Evolutionary conservation across 2,329 filamentous ascomycete genomes (phyloP).

Genomic region (Alternaria ethzedia): DNA sequence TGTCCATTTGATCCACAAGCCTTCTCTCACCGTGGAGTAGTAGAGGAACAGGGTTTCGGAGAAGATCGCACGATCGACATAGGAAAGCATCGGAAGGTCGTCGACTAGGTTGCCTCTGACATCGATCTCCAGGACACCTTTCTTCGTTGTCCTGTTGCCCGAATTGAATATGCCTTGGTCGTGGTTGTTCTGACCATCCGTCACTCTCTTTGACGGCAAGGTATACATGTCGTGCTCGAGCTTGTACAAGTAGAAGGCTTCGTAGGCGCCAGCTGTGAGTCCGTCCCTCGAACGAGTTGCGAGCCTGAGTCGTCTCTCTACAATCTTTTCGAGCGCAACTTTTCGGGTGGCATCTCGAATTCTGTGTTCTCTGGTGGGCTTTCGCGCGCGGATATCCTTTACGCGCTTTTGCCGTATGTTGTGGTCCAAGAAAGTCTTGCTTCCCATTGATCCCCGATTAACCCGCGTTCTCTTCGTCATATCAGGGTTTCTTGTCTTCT

Average conservation of each 20-base stretch:
- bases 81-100: neutral
- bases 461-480: neutral
- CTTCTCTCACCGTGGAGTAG: neutral
- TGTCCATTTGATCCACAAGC: neutral
- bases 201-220: neutral
- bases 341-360: neutral
- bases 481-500: neutral
- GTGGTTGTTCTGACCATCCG: neutral
- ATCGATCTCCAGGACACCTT: neutral
- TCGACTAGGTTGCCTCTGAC: slow-evolving; percentile 3
- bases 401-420: neutral
- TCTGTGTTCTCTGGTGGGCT: neutral
- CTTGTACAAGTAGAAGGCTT: neutral
- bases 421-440: neutral
- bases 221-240: neutral
- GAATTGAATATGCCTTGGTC: neutral
- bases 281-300: neutral
- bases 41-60: neutral
- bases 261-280: neutral
- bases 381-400: neutral
- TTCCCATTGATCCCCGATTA: neutral
- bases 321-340: neutral
- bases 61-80: neutral
- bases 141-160: neutral
- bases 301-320: neutral